Evolutionary conservation across 1,284 basidiomycete species (phyloP).

Genomic region (Apiotrichum domesticum): DNA sequence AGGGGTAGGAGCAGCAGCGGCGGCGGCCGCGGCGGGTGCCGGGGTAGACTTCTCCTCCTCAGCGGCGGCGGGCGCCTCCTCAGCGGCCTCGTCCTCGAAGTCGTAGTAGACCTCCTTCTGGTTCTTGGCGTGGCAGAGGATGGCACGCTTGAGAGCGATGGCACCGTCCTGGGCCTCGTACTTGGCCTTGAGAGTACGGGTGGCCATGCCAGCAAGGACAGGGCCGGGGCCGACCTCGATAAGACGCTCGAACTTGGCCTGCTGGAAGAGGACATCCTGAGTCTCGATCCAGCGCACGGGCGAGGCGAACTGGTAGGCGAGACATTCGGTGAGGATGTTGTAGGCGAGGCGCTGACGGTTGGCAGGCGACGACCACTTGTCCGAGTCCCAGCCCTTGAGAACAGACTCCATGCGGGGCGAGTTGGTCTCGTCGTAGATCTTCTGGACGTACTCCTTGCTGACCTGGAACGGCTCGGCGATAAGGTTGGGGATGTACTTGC

Average conservation of each 20-base stretch:
- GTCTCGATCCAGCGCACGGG: conserved; percentile 99
- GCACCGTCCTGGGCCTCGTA: conserved; percentile 89
- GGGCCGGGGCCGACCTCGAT: conserved; percentile 96
- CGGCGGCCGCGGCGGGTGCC: conserved; percentile 47
- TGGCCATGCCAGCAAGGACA: conserved; percentile 90
- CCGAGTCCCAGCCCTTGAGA: conserved; percentile 86
- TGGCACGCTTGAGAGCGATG: conserved; percentile 67
- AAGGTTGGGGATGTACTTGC: conserved; percentile 95
- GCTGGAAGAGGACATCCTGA: conserved; percentile 84
- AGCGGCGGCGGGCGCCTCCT: conserved; percentile 50
- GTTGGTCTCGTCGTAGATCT: conserved; percentile 90
- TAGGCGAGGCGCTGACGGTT: conserved; percentile 90
- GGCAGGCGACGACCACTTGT: conserved; percentile 73
- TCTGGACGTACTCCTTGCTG: conserved; percentile 80
- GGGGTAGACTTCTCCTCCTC: conserved; percentile 45
- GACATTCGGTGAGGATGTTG: conserved; percentile 88
- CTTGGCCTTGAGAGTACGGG: conserved; percentile 89
- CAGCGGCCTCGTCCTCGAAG: conserved; percentile 75
- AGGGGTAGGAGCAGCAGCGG: conserved; percentile 50
- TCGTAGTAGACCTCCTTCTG: conserved; percentile 96
- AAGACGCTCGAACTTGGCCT: conserved; percentile 87
- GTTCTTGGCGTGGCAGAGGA: conserved; percentile 92
- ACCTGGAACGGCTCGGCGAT: conserved; percentile 92
- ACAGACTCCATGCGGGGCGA: conserved; percentile 90
- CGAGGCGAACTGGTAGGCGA: conserved; percentile 87